Evolutionary conservation across 305 asterid species (phyloP).

Genomic region (Fraxinus baroniana): DNA sequence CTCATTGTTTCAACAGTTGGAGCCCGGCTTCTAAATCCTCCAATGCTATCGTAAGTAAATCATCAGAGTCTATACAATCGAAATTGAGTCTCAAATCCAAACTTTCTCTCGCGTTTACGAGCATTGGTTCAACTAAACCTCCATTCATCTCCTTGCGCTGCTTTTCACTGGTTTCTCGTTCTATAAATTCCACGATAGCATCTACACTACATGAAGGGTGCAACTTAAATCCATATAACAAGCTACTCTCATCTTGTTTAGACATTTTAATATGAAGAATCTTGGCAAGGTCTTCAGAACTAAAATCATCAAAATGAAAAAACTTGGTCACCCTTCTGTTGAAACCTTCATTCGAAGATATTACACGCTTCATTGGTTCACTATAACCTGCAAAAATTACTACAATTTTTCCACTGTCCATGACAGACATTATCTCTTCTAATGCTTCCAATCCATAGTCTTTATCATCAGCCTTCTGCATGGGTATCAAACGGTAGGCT

Average conservation of each 20-base stretch:
- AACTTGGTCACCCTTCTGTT: slow-evolving; percentile 57
- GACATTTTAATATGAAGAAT: slow-evolving; percentile 49
- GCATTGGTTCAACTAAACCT: slow-evolving; percentile 53
- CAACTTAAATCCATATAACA: slow-evolving; percentile 49
- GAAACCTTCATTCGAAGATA: slow-evolving; percentile 56
- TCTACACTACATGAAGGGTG: slow-evolving; percentile 40
- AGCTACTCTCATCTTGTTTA: slow-evolving; percentile 34
- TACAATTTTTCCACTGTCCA: slow-evolving; percentile 59
- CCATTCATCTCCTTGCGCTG: slow-evolving; percentile 62
- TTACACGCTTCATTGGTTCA: slow-evolving; percentile 61
- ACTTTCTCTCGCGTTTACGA: slow-evolving; percentile 47
- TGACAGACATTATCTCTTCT: slow-evolving; percentile 58
- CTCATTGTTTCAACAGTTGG: slow-evolving; percentile 37
- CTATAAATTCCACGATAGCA: slow-evolving; percentile 41
- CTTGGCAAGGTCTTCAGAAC: slow-evolving; percentile 40
- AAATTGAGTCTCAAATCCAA: slow-evolving; percentile 50
- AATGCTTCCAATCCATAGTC: slow-evolving; percentile 58
- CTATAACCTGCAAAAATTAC: slow-evolving; percentile 60
- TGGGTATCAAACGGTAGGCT: slow-evolving; percentile 78
- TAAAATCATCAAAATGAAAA: slow-evolving; percentile 53
- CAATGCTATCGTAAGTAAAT: slow-evolving; percentile 41
- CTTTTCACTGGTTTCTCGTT: slow-evolving; percentile 39
- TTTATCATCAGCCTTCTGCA: slow-evolving; percentile 62
- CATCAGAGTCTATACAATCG: slow-evolving; percentile 45
- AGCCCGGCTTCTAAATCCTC: slow-evolving; percentile 54